phyloP scores from a whole-genome alignment of 2,329 filamentous ascomycete genomes.

The Fusarium xyrophilum region DNA sequence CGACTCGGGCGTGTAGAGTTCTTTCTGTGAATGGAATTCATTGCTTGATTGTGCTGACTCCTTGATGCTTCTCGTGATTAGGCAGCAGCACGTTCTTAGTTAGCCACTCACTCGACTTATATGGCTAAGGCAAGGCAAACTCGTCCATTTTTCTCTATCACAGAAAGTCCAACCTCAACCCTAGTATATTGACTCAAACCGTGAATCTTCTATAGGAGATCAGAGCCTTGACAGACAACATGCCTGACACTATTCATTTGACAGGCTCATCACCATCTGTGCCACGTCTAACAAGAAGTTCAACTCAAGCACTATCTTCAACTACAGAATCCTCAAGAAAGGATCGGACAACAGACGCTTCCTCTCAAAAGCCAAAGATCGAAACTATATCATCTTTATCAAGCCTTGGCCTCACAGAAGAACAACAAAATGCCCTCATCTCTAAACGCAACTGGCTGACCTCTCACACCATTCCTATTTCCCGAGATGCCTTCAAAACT shows the following conservation, averaged over 20 bases:
- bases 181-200: too few species aligned
- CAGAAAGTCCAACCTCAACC: background rate
- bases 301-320: slow-evolving; percentile 1
- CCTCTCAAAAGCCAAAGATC: slow-evolving; percentile 6
- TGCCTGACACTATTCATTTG: slow-evolving; percentile 3
- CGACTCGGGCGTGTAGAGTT: background rate
- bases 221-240: background rate
- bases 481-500: slow-evolving; percentile 3
- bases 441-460: slow-evolving; percentile 31
- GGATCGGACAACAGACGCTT: background rate
- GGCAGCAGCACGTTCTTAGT: slow-evolving; percentile 13
- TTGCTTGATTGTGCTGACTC: background rate
- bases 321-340: background rate
- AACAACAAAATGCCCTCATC: slow-evolving; percentile 4
- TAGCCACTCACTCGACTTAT: background rate
- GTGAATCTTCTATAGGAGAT: background rate
- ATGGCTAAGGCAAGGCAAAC: background rate
- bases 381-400: background rate
- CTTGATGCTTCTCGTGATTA: slow-evolving; percentile 15
- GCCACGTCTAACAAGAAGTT: slow-evolving; percentile 25
- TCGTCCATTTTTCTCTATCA: background rate
- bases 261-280: background rate
- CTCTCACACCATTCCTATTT: slow-evolving; percentile 27
- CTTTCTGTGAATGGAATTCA: background rate
- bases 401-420: background rate